Conservation (phyloP, 495 filamentous ascomycete species). For the Trichoderma virens region DNA sequence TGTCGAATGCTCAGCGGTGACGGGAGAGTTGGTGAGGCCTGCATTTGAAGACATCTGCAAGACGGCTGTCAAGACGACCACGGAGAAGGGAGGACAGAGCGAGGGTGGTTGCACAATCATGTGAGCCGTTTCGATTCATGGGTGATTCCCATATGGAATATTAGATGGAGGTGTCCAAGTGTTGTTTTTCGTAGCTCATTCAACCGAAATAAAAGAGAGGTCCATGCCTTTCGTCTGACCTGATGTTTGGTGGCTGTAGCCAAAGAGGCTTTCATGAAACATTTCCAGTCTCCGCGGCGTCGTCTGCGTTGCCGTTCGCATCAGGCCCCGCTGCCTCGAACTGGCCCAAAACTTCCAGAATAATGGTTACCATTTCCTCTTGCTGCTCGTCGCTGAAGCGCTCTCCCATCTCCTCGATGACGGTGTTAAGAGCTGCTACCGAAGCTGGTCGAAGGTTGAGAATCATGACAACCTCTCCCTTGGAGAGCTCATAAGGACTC, state of each 20-base stretch:
- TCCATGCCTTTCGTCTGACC: no score
- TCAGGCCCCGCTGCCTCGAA: constrained; percentile 18
- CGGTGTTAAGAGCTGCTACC: constrained; percentile 28
- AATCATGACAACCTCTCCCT: constrained; percentile 38
- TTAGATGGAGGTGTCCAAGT: background rate
- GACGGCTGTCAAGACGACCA: constrained; percentile 57
- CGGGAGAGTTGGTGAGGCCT: constrained; percentile 69
- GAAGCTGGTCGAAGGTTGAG: constrained; percentile 36
- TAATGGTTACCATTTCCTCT: constrained; percentile 32
- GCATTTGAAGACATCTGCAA: constrained; percentile 71
- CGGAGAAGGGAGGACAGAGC: constrained; percentile 33
- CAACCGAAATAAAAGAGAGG: background rate
- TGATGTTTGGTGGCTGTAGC: background rate
- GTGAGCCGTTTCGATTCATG: constrained; percentile 16
- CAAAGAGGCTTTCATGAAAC: background rate
- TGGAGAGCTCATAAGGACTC: constrained; percentile 31
- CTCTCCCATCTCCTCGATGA: constrained; percentile 38
- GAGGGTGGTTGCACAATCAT: constrained; percentile 33
- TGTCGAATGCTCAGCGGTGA: constrained; percentile 81
- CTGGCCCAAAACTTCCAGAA: constrained; percentile 35
- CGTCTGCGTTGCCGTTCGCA: constrained; percentile 15
- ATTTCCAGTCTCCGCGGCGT: constrained; percentile 15
- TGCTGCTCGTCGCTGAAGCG: constrained; percentile 37
- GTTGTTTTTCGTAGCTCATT: background rate
- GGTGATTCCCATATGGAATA: background rate